phyloP scores from a whole-genome alignment of 2,329 filamentous ascomycete species.

The Tolypocladium pustulatum region DNA sequence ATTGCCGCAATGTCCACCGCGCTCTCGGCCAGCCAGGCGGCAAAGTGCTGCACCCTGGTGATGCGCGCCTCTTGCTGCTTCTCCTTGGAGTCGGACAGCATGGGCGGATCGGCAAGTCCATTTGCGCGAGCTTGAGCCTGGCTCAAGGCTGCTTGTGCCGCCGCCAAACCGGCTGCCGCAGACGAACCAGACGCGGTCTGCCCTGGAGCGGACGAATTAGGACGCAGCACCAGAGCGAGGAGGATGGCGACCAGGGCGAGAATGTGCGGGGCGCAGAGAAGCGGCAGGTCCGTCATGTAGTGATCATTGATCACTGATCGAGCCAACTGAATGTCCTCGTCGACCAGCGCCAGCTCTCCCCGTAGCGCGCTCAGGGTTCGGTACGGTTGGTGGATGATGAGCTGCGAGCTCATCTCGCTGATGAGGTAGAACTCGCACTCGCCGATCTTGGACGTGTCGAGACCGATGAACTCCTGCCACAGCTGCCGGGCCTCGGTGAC shows the following conservation, averaged over 20 bases:
- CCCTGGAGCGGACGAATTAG: slow-evolving; percentile 25
- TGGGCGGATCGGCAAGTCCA: slow-evolving; percentile 4
- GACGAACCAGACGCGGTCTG: slow-evolving; percentile 18
- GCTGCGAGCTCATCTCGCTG: slow-evolving; percentile 78
- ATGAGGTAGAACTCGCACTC: slow-evolving; percentile 93
- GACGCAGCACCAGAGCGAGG: slow-evolving; percentile 71
- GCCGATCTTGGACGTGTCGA: slow-evolving; percentile 74
- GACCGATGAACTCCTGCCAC: slow-evolving; percentile 69
- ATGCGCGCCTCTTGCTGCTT: slow-evolving; percentile 45
- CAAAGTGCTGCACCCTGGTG: slow-evolving; percentile 53
- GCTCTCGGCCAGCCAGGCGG: slow-evolving; percentile 78
- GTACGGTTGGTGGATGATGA: slow-evolving; percentile 88
- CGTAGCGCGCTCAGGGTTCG: slow-evolving; percentile 66
- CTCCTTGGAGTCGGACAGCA: slow-evolving; percentile 28
- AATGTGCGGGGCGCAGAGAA: slow-evolving; percentile 76
- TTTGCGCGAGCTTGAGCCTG: slow-evolving; percentile 30
- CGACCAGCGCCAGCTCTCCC: slow-evolving; percentile 56
- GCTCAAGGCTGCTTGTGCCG: slow-evolving; percentile 36
- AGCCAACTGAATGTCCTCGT: slow-evolving; percentile 68
- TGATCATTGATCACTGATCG: slow-evolving; percentile 85
- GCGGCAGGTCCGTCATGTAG: slow-evolving; percentile 82
- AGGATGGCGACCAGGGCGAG: slow-evolving; percentile 82
- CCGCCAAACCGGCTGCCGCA: slow-evolving; percentile 33
- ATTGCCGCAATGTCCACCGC: slow-evolving; percentile 75
- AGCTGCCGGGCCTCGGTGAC: slow-evolving; percentile 75